phyloP scores from a whole-genome alignment of 169 alveolate genomes.

The Eimeria maxima region DNA sequence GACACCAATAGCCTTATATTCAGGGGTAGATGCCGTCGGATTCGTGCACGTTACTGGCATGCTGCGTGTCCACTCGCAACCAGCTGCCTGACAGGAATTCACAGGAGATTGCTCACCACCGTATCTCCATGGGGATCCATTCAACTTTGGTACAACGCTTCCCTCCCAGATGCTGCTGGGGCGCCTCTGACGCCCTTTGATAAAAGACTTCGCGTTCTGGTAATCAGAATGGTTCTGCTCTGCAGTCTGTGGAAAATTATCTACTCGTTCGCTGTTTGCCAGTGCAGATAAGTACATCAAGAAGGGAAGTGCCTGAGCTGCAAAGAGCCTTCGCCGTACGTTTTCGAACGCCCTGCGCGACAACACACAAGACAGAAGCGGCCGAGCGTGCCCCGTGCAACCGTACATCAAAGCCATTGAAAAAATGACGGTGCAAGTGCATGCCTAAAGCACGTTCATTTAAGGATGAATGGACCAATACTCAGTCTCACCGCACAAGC shows the following conservation, averaged over 20 bases:
- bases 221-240: neutral
- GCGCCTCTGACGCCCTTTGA: neutral
- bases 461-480: neutral
- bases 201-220: neutral
- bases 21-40: too few relatives aligned
- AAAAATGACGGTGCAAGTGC: too few relatives aligned
- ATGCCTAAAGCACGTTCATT: neutral
- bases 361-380: neutral
- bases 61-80: neutral
- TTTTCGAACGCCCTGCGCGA: conserved; percentile 66
- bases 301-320: conserved; percentile 41
- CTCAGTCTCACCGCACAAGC: conserved; percentile 45
- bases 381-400: too few relatives aligned
- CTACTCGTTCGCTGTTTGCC: conserved; percentile 58
- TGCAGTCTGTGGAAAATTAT: neutral
- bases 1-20: too few relatives aligned
- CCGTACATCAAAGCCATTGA: too few relatives aligned
- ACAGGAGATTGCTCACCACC: neutral
- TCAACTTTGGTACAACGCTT: neutral
- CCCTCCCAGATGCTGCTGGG: neutral
- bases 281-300: conserved; percentile 39
- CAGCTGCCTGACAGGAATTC: neutral
- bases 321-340: conserved; percentile 42
- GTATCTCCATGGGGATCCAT: neutral
- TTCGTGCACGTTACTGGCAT: too few relatives aligned